Conservation (phyloP, 2,329 filamentous ascomycete species). For the Neonectria punicea region DNA sequence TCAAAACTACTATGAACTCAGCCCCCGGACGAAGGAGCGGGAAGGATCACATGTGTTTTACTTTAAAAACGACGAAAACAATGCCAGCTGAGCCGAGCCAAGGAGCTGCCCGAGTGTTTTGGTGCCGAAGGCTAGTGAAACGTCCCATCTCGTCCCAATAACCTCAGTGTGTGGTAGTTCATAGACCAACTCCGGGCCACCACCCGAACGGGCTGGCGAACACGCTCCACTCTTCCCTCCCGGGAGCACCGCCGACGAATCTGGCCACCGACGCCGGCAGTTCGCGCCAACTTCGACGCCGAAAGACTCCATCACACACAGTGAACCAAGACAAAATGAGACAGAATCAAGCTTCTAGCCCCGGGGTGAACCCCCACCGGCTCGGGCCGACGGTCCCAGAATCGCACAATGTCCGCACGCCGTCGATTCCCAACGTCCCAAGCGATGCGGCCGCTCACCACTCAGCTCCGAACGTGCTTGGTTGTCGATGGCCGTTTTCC, state of each 20-base stretch:
- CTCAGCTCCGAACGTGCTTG: constrained; percentile 3
- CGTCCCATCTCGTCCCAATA: not conserved
- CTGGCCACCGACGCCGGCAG: not conserved
- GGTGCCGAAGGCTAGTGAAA: not conserved
- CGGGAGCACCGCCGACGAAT: not conserved
- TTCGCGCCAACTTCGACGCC: not conserved
- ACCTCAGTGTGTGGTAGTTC: not conserved
- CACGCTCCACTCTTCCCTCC: not conserved
- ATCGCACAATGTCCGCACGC: constrained; percentile 15
- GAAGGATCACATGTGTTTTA: not conserved
- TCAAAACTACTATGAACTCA: not conserved
- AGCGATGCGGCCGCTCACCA: constrained; percentile 1
- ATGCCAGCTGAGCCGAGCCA: not conserved
- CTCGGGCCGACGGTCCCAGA: constrained; percentile 15
- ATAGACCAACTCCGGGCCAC: not conserved
- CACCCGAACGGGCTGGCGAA: not conserved
- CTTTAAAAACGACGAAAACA: not conserved
- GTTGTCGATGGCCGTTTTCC: not conserved
- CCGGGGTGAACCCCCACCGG: constrained; percentile 4
- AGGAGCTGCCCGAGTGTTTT: not conserved
- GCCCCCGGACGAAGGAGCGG: not conserved
- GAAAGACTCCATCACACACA: not conserved
- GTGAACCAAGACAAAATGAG: not conserved
- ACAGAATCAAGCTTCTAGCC: constrained; percentile 10
- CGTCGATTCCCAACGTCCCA: not conserved